A percentile compares a stretch with the other conserved stretches of the same genome.
Conservation (phyloP, 2,329 filamentous ascomycete genomes). For the Pseudocercospora ulei region DNA sequence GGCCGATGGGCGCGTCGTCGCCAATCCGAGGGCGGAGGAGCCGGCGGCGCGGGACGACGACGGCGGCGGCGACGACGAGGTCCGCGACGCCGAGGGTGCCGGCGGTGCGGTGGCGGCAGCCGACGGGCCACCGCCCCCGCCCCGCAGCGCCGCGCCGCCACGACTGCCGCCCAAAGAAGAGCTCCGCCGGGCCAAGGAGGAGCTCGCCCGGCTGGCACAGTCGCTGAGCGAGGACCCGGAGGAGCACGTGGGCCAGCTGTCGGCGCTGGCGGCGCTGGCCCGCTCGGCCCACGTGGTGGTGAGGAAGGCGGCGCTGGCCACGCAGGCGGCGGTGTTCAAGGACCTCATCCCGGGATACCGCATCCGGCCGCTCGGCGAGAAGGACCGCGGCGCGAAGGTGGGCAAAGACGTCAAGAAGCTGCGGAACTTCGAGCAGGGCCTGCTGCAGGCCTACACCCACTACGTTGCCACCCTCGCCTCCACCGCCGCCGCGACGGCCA, state of each 20-base stretch:
- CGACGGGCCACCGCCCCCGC: too few species aligned
- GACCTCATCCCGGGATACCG: conserved; percentile 94
- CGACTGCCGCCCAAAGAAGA: conserved; percentile 66
- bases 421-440: conserved; percentile 74
- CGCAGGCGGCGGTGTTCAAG: conserved; percentile 84
- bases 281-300: conserved; percentile 61
- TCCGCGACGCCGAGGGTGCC: conserved; percentile 39
- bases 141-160: too few species aligned
- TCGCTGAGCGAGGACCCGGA: conserved; percentile 86
- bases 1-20: conserved; percentile 60
- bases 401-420: conserved; percentile 84
- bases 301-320: conserved; percentile 74
- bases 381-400: conserved; percentile 65
- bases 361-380: conserved; percentile 71
- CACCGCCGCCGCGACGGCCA: conserved; percentile 50
- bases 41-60: conserved; percentile 43
- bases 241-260: conserved; percentile 72
- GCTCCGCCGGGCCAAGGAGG: conserved; percentile 79
- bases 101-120: conserved; percentile 43
- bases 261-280: conserved; percentile 63
- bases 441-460: conserved; percentile 72
- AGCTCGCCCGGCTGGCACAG: conserved; percentile 71
- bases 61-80: conserved; percentile 55
- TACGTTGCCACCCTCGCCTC: conserved; percentile 69
- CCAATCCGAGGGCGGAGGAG: conserved; percentile 39